Evolutionary conservation across 1,139 yeast genomes (phyloP).

Genomic region (Protomyces inundatus): DNA sequence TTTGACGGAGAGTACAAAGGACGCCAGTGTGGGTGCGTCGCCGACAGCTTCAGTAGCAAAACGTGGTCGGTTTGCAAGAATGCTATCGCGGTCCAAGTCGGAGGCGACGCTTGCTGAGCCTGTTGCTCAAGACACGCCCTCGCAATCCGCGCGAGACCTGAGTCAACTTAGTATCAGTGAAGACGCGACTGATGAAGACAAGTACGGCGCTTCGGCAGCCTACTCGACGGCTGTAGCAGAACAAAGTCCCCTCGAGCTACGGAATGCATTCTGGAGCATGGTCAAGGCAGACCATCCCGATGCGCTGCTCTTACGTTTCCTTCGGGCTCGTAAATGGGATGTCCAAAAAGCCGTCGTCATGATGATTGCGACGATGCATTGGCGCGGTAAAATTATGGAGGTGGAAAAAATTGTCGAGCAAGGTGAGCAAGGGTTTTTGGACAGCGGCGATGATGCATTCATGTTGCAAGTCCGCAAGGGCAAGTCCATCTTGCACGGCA

Average conservation of each 20-base stretch:
- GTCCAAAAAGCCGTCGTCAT: constrained; percentile 57
- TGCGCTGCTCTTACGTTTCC: constrained; percentile 57
- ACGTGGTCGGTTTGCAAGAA: constrained; percentile 23
- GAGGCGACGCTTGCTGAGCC: constrained; percentile 2
- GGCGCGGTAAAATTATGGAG: constrained; percentile 56
- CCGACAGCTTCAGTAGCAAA: constrained; percentile 4
- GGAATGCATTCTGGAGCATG: constrained; percentile 49
- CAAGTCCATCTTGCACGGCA: constrained; percentile 62
- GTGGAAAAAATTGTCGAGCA: constrained; percentile 55
- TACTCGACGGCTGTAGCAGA: constrained; percentile 33
- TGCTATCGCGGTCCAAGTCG: constrained; percentile 23
- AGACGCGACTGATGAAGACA: constrained; percentile 32
- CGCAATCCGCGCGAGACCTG: neutral
- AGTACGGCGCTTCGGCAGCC: constrained; percentile 32
- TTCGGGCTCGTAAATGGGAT: constrained; percentile 72
- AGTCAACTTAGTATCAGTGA: constrained; percentile 11
- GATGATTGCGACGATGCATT: constrained; percentile 60
- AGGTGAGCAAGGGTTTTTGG: constrained; percentile 53
- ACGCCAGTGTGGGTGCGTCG: neutral
- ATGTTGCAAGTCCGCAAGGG: constrained; percentile 43
- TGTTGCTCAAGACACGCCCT: neutral
- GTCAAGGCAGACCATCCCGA: constrained; percentile 60
- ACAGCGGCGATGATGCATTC: constrained; percentile 45
- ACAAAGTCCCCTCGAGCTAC: constrained; percentile 34
- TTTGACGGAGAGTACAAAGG: constrained; percentile 32